Evolutionary conservation across 2,329 filamentous ascomycete species (phyloP).

Genomic region (Calonectria fujianensis): DNA sequence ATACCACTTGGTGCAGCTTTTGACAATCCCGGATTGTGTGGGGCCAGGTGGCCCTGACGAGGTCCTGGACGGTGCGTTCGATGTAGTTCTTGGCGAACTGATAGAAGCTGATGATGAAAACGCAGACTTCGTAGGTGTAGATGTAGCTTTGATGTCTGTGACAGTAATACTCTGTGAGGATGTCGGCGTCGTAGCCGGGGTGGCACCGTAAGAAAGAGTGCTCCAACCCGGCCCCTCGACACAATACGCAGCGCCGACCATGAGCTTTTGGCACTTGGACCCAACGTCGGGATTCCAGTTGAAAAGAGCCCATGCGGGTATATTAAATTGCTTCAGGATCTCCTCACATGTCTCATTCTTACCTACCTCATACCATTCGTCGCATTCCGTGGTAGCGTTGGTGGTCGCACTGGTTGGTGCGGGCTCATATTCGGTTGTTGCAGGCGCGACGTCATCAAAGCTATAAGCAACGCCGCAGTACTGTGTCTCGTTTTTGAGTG

Average conservation of each 20-base stretch:
- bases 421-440: neutral
- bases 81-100: too few species aligned
- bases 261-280: neutral
- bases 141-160: too few species aligned
- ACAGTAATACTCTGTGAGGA: too few species aligned
- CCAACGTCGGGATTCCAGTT: neutral
- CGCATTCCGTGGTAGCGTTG: neutral
- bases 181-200: too few species aligned
- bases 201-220: too few species aligned
- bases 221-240: neutral
- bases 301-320: neutral
- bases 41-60: neutral
- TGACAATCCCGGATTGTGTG: neutral
- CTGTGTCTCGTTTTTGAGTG: neutral
- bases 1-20: neutral
- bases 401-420: neutral
- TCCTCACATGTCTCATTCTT: neutral
- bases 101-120: too few species aligned
- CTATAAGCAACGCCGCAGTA: neutral
- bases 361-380: neutral
- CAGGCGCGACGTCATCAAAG: too few species aligned
- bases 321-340: neutral
- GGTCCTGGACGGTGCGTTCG: too few species aligned
- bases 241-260: neutral
- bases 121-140: too few species aligned